Evolutionary conservation across 1,284 basidiomycete species (phyloP).

Genomic region (Apiotrichum montevideense): DNA sequence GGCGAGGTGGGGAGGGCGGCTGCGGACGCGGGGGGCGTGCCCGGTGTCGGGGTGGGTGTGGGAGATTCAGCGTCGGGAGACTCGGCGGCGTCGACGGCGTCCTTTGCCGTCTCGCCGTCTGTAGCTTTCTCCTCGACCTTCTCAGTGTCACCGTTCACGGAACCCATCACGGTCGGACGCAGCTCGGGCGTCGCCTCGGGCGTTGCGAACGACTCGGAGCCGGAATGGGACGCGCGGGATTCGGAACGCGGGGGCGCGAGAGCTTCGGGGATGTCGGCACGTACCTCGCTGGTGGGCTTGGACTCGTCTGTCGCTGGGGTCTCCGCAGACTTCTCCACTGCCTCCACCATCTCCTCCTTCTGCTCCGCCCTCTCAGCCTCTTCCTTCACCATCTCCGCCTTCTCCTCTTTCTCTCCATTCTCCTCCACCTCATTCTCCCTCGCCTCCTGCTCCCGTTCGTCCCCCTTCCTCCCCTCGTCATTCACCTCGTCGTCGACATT

Average conservation of each 20-base stretch:
- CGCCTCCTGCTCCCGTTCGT: not conserved
- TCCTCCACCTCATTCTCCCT: conserved; percentile 3
- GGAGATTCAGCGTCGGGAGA: too few relatives aligned
- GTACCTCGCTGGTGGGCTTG: too few relatives aligned
- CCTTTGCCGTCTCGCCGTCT: not conserved
- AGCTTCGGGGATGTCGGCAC: too few relatives aligned
- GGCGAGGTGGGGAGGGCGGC: not conserved
- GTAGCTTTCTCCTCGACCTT: not conserved
- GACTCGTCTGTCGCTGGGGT: too few relatives aligned
- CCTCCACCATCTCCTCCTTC: not conserved
- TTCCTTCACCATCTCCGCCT: too few relatives aligned
- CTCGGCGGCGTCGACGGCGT: conserved; percentile 4
- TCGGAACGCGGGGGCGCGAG: not conserved
- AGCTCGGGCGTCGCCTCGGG: not conserved
- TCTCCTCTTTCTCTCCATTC: not conserved
- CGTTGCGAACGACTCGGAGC: not conserved
- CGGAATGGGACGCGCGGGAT: not conserved
- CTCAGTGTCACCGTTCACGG: not conserved
- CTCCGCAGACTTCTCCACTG: not conserved
- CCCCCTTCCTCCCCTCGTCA: too few relatives aligned
- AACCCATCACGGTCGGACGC: not conserved
- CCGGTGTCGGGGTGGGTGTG: conserved; percentile 3
- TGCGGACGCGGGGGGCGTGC: too few relatives aligned
- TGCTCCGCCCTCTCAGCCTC: not conserved
- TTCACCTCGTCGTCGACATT: too few relatives aligned